Evolutionary conservation across 257 asterid species (phyloP).

Genomic region (Salvia splendens): DNA sequence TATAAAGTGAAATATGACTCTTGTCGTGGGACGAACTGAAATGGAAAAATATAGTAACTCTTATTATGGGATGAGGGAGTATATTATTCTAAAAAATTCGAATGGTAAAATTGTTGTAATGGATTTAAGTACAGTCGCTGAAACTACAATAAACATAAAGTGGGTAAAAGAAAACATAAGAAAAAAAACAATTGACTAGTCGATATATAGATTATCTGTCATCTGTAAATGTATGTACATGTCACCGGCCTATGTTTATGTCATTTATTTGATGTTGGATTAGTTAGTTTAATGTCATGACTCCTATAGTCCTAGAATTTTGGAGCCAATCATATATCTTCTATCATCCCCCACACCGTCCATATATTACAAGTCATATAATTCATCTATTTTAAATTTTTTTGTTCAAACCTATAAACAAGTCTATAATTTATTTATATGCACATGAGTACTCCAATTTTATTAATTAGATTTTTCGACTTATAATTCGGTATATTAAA

Average conservation of each 20-base stretch:
- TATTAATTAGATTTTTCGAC: too few species aligned
- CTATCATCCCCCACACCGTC: neutral
- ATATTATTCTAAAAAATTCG: too few species aligned
- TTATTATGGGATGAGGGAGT: too few species aligned
- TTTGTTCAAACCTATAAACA: too few species aligned
- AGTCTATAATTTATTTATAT: neutral
- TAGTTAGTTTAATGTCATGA: neutral
- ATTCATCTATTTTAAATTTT: neutral
- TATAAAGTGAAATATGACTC: too few species aligned
- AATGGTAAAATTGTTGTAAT: neutral
- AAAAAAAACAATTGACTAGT: too few species aligned
- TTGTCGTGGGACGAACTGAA: too few species aligned
- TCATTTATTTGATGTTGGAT: neutral
- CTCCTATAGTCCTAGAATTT: neutral
- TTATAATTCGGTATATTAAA: too few species aligned
- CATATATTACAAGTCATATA: neutral
- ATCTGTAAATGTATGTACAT: neutral
- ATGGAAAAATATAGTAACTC: too few species aligned
- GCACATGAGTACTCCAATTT: too few species aligned
- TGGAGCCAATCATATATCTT: conserved; percentile 1
- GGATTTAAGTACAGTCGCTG: neutral
- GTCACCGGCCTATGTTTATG: neutral
- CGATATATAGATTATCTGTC: too few species aligned
- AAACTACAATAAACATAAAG: neutral
- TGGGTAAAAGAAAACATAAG: neutral